Conservation (phyloP, 2,329 filamentous ascomycete genomes). For the Phaeophleospora eucalypticola region DNA sequence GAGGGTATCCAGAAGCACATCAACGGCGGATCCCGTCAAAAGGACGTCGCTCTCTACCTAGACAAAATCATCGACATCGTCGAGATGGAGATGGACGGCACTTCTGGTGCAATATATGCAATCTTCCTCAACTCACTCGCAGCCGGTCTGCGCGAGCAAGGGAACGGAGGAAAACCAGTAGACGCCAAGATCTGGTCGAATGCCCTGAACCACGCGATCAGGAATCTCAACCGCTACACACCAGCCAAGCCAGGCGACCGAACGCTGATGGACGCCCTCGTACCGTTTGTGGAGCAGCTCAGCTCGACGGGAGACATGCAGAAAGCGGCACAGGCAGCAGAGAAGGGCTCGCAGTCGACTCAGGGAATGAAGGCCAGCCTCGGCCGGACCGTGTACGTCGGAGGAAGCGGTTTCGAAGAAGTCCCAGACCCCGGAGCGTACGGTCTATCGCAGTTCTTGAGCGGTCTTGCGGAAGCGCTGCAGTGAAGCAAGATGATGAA, state of each 20-base stretch:
- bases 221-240: slow-evolving; percentile 75
- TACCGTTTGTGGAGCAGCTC: slow-evolving; percentile 78
- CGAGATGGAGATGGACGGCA: slow-evolving; percentile 69
- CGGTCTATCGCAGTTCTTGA: slow-evolving; percentile 81
- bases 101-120: slow-evolving; percentile 71
- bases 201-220: slow-evolving; percentile 67
- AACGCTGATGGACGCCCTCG: slow-evolving; percentile 83
- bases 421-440: slow-evolving; percentile 70
- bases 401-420: slow-evolving; percentile 67
- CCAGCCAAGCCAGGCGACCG: slow-evolving; percentile 85
- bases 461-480: slow-evolving; percentile 63
- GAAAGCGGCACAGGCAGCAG: slow-evolving; percentile 70
- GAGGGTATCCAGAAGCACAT: slow-evolving; percentile 54
- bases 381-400: slow-evolving; percentile 78
- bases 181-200: slow-evolving; percentile 55
- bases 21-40: slow-evolving; percentile 35
- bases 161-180: slow-evolving; percentile 35
- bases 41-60: slow-evolving; percentile 57
- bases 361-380: slow-evolving; percentile 90
- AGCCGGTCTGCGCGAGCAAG: slow-evolving; percentile 58
- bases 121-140: slow-evolving; percentile 88
- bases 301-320: slow-evolving; percentile 61
- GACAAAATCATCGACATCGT: slow-evolving; percentile 60
- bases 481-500: slow-evolving; percentile 23
- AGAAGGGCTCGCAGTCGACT: slow-evolving; percentile 72